phyloP scores from a whole-genome alignment of 768 basidiomycete species.

The Lentinula sp. region DNA sequence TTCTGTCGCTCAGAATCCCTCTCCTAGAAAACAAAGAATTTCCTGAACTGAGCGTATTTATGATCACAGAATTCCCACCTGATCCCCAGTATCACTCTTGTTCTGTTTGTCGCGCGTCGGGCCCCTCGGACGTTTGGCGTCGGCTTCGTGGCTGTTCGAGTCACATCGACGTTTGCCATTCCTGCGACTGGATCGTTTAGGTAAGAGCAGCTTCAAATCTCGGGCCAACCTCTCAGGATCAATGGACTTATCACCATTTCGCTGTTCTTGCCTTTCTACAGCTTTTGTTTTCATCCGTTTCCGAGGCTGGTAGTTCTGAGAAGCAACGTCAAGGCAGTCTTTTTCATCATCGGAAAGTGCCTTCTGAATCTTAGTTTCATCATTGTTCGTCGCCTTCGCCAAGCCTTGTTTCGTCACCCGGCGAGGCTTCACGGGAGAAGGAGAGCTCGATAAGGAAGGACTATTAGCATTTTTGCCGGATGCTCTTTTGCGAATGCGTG shows the following conservation, averaged over 20 bases:
- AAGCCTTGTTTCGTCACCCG: background rate
- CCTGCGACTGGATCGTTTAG: background rate
- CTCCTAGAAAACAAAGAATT: background rate
- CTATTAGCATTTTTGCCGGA: background rate
- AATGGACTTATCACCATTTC: background rate
- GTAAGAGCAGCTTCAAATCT: constrained; percentile 6
- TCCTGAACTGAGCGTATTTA: background rate
- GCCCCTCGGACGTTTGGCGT: background rate
- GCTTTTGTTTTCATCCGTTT: background rate
- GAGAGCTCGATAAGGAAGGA: constrained; percentile 5
- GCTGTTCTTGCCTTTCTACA: background rate
- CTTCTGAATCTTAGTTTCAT: background rate
- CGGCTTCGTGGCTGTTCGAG: background rate
- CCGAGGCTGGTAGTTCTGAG: background rate
- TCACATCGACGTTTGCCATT: background rate
- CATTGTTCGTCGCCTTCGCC: background rate
- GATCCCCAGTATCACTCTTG: constrained; percentile 4
- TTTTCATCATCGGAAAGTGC: background rate
- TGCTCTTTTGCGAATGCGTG: background rate
- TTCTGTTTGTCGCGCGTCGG: background rate
- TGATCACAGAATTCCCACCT: background rate
- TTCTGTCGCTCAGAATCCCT: constrained; percentile 24
- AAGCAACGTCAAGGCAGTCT: background rate
- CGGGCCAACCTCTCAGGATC: background rate
- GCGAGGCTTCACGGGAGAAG: constrained; percentile 7